These are phyloP conservation scores for Eutrema japonicum DNA, from an alignment of 345 rosid species.

Conservation along the genomic window DNA sequence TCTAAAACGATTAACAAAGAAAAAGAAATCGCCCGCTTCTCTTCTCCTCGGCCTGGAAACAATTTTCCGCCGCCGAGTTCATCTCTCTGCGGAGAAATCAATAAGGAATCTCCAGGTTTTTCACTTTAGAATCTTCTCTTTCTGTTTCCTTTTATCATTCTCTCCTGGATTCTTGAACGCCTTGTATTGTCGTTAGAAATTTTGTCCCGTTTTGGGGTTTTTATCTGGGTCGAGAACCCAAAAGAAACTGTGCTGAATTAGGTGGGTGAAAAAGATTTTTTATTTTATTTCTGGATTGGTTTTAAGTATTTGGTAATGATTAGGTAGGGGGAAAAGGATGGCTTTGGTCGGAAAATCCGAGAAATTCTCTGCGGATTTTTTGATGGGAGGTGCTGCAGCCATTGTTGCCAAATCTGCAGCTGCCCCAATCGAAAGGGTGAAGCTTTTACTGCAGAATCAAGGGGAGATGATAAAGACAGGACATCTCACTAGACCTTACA, in stretches of 20 bases:
- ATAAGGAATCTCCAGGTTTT: slow-evolving; percentile 29
- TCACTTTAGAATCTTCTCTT: slow-evolving; percentile 11
- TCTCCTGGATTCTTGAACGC: neutral
- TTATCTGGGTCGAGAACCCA: neutral
- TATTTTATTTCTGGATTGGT: neutral
- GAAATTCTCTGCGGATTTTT: slow-evolving; percentile 73
- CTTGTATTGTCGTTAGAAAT: neutral
- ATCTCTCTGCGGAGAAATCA: slow-evolving; percentile 33
- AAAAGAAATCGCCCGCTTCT: slow-evolving; percentile 7
- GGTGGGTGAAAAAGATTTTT: neutral
- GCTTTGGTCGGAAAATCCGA: slow-evolving; percentile 51
- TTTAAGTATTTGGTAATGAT: slow-evolving; percentile 10
- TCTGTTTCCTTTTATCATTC: neutral
- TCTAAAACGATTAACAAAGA: neutral
- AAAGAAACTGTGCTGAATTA: neutral
- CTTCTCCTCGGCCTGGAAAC: slow-evolving; percentile 14
- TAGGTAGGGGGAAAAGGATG: slow-evolving; percentile 38
- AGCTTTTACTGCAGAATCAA: slow-evolving; percentile 91
- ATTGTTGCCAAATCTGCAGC: slow-evolving; percentile 74
- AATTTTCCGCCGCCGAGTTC: slow-evolving; percentile 39
- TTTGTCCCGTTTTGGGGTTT: neutral
- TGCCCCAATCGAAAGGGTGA: slow-evolving; percentile 94
- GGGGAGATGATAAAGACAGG: slow-evolving; percentile 89
- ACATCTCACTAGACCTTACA: slow-evolving; percentile 67
- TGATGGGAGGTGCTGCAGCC: slow-evolving; percentile 85